These are phyloP conservation scores for Hypoxylon sp. DNA, from an alignment of 2,329 filamentous ascomycete genomes.

Conservation along the genomic window DNA sequence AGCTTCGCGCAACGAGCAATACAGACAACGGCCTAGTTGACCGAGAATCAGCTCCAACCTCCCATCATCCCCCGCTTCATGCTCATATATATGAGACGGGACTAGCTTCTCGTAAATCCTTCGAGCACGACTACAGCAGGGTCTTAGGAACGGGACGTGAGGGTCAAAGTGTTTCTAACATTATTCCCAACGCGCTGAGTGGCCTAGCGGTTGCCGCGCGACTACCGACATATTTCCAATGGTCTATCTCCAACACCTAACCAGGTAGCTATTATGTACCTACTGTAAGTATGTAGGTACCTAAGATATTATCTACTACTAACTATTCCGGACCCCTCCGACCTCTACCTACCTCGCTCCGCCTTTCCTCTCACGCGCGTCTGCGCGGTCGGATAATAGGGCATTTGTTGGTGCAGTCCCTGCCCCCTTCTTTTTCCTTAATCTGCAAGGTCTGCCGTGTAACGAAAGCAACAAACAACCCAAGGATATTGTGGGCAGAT, in stretches of 20 bases:
- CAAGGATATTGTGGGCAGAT: background rate
- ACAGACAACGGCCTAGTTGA: too few relatives aligned
- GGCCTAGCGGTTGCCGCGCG: slow-evolving; percentile 8
- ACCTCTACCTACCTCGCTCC: background rate
- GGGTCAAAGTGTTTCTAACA: background rate
- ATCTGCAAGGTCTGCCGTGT: slow-evolving; percentile 24
- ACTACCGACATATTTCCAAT: background rate
- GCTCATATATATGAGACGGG: background rate
- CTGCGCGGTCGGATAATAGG: slow-evolving; percentile 1
- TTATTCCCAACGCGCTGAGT: background rate
- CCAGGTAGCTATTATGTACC: too few relatives aligned
- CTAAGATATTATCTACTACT: too few relatives aligned
- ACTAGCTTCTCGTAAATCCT: background rate
- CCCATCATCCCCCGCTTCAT: background rate
- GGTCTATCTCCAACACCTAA: too few relatives aligned
- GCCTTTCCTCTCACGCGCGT: background rate
- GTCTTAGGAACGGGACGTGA: background rate
- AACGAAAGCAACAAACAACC: slow-evolving; percentile 20
- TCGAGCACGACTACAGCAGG: background rate
- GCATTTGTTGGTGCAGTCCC: background rate
- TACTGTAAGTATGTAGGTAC: too few relatives aligned
- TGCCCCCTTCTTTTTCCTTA: slow-evolving; percentile 2
- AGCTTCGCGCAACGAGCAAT: too few relatives aligned
- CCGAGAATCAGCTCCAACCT: background rate
- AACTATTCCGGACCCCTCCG: too few relatives aligned